A percentile compares a stretch with the other conserved stretches of the same genome.
These are phyloP conservation scores for Oemleria cerasiformis DNA, from an alignment of 306 rosid species.

Conservation along the genomic window DNA sequence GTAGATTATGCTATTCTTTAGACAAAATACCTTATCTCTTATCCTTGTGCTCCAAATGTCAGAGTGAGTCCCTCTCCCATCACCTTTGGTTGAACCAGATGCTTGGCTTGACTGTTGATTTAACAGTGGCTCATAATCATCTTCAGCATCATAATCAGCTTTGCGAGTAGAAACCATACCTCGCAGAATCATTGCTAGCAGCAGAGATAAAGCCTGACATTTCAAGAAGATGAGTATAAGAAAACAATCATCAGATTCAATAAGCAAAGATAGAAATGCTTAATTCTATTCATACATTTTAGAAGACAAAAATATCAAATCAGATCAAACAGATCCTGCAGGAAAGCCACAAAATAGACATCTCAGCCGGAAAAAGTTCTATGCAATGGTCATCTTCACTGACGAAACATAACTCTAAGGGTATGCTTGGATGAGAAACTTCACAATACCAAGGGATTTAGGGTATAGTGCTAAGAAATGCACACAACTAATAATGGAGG, in stretches of 20 bases:
- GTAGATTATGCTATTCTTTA: constrained; percentile 3
- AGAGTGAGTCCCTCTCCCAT: constrained; percentile 46
- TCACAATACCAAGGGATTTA: no score
- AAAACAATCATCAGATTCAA: constrained; percentile 13
- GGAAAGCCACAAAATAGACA: not conserved
- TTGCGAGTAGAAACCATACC: constrained; percentile 57
- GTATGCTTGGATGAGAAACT: no score
- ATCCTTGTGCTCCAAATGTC: constrained; percentile 83
- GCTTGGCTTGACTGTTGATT: constrained; percentile 59
- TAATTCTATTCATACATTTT: not conserved
- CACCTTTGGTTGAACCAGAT: constrained; percentile 50
- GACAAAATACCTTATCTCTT: constrained; percentile 76
- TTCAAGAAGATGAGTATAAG: constrained; percentile 26
- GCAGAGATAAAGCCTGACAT: constrained; percentile 67
- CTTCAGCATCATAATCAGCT: constrained; percentile 51
- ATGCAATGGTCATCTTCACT: not conserved
- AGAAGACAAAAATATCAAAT: not conserved
- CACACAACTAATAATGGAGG: no score
- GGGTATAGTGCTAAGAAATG: no score
- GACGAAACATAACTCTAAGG: not conserved
- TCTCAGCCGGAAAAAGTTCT: not conserved
- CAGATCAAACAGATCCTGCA: not conserved
- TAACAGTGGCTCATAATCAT: constrained; percentile 55
- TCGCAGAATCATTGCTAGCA: constrained; percentile 65
- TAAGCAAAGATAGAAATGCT: constrained; percentile 1